A percentile compares a stretch with the other conserved stretches of the same genome.
phyloP scores from a whole-genome alignment of 805 yeast genomes.

The Saturnispora gosingensis region DNA sequence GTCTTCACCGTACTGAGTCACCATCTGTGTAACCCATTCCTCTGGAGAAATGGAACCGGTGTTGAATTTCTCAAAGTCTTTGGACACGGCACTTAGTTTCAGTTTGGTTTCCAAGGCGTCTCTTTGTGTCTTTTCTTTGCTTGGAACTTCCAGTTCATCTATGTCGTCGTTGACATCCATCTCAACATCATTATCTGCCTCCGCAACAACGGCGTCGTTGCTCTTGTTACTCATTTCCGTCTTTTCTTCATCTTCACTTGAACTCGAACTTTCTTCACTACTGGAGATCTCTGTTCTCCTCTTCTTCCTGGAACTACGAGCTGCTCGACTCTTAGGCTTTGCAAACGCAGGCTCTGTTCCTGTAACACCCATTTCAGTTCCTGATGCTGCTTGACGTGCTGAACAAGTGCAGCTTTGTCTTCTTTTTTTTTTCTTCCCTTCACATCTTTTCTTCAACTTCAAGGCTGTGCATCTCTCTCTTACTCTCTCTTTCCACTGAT shows the following conservation, averaged over 20 bases:
- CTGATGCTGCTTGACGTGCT: not conserved
- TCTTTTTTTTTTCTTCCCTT: not conserved
- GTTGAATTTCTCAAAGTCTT: not conserved
- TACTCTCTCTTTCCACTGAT: not conserved
- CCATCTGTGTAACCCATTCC: conserved; percentile 29
- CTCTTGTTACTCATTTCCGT: conserved; percentile 13
- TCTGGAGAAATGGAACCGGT: conserved; percentile 1
- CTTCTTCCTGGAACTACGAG: conserved; percentile 53
- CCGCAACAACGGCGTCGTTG: conserved; percentile 4
- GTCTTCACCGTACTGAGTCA: conserved; percentile 51
- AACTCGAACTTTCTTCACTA: conserved; percentile 21
- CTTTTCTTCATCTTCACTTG: conserved; percentile 3
- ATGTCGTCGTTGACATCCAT: not conserved
- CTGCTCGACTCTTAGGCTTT: not conserved
- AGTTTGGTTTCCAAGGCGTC: conserved; percentile 6
- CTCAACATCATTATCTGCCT: not conserved
- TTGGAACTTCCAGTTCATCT: not conserved
- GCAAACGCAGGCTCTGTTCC: not conserved
- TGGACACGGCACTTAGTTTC: not conserved
- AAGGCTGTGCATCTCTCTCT: not conserved
- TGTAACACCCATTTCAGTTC: not conserved
- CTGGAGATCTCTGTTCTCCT: conserved; percentile 77
- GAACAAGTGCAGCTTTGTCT: not conserved
- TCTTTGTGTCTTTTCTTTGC: not conserved
- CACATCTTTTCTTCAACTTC: not conserved